Evolutionary conservation across 2,329 filamentous ascomycete species (phyloP).

Genomic region (Verticillium albo-atrum): DNA sequence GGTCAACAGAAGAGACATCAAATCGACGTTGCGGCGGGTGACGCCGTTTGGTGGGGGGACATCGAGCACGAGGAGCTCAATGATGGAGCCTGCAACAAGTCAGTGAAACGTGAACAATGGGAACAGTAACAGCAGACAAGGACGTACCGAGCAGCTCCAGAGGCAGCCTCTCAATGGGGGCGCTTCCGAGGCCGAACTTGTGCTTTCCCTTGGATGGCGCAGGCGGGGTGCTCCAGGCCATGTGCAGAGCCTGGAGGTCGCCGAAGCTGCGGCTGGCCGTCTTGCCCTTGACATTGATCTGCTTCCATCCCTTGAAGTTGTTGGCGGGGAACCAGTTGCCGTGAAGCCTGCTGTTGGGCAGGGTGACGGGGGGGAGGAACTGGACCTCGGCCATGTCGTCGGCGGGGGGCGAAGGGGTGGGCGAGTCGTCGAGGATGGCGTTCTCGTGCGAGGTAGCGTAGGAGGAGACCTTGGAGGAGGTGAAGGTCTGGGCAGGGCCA

Average conservation of each 20-base stretch:
- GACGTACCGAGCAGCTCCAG: conserved; percentile 66
- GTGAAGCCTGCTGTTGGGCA: conserved; percentile 52
- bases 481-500: conserved; percentile 58
- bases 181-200: conserved; percentile 38
- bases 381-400: conserved; percentile 36
- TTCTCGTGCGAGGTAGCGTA: conserved; percentile 47
- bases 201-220: conserved; percentile 22
- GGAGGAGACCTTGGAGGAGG: conserved; percentile 57
- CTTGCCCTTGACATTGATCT: conserved; percentile 55
- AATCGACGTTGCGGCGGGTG: conserved; percentile 70
- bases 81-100: conserved; percentile 57
- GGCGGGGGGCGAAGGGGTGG: conserved; percentile 21
- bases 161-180: conserved; percentile 64
- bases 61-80: conserved; percentile 69
- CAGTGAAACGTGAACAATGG: conserved; percentile 2
- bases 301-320: conserved; percentile 59
- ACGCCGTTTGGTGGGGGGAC: conserved; percentile 69
- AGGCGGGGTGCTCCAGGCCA: conserved; percentile 47
- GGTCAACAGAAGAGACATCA: conserved; percentile 71
- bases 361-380: conserved; percentile 49
- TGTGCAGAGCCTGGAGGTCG: conserved; percentile 51
- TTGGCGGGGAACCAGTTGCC: conserved; percentile 55
- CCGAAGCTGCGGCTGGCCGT: conserved; percentile 58
- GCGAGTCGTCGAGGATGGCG: conserved; percentile 42
- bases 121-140: not conserved